Conservation (phyloP, 441 rosid genomes). For the Hypseocharis bilobata region DNA sequence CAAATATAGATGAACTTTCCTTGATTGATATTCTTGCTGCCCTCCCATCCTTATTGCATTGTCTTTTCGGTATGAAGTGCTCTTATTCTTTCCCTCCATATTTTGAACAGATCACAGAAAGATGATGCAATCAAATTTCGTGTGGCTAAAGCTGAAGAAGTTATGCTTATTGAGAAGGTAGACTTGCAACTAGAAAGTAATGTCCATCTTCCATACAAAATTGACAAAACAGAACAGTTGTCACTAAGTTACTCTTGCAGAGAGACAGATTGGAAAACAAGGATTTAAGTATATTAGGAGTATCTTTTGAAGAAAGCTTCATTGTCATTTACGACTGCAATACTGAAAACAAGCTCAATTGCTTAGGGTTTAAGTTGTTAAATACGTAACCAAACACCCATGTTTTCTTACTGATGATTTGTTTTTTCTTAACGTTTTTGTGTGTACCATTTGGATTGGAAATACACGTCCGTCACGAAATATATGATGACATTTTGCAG, state of each 20-base stretch:
- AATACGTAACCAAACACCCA: background rate
- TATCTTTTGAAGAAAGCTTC: background rate
- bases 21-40: constrained; percentile 6
- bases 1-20: background rate
- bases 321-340: background rate
- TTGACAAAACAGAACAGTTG: background rate
- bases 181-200: constrained; percentile 6
- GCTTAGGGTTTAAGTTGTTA: background rate
- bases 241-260: background rate
- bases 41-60: background rate
- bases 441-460: background rate
- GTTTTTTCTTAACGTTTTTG: constrained; percentile 1
- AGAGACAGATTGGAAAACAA: background rate
- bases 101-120: constrained; percentile 51
- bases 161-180: constrained; percentile 77
- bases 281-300: background rate
- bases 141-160: constrained; percentile 59
- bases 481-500: constrained; percentile 34
- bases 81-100: constrained; percentile 7
- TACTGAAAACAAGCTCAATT: background rate
- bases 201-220: background rate
- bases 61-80: background rate
- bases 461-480: constrained; percentile 12
- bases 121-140: constrained; percentile 77
- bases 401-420: background rate